These are phyloP conservation scores for Blastomyces percursus DNA, from an alignment of 2,329 filamentous ascomycete species.

Conservation along the genomic window DNA sequence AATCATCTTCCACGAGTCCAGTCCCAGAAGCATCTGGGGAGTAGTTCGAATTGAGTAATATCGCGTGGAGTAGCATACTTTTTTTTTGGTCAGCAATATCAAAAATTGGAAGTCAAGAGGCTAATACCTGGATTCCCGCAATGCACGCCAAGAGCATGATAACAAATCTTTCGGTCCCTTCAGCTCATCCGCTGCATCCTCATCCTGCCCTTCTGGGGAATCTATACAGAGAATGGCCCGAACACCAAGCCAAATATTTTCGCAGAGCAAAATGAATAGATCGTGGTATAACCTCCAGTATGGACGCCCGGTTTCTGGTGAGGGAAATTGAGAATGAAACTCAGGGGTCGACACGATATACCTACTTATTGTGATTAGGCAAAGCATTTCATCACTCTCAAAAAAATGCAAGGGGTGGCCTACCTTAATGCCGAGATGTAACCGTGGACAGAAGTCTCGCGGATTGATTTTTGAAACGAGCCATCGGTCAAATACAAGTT, in stretches of 20 bases:
- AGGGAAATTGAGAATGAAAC: conserved; percentile 28
- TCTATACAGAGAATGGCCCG: conserved; percentile 76
- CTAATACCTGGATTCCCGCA: conserved; percentile 80
- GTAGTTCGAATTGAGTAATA: conserved; percentile 46
- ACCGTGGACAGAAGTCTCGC: conserved; percentile 57
- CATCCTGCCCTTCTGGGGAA: conserved; percentile 72
- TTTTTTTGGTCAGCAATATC: conserved; percentile 12
- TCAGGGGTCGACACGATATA: conserved; percentile 40
- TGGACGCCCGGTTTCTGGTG: conserved; percentile 10
- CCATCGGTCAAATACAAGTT: conserved; percentile 53
- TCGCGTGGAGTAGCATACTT: conserved; percentile 59
- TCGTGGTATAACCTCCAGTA: conserved; percentile 26
- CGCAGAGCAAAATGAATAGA: conserved; percentile 50
- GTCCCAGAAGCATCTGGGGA: conserved; percentile 32
- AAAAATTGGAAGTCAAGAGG: conserved; percentile 4
- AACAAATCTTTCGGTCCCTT: conserved; percentile 73
- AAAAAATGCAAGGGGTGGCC: conserved; percentile 10
- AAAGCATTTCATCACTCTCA: conserved; percentile 3
- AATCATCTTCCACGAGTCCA: conserved; percentile 45
- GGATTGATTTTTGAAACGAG: conserved; percentile 56
- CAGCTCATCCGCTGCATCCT: conserved; percentile 57
- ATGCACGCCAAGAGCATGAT: conserved; percentile 86
- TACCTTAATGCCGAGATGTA: conserved; percentile 57
- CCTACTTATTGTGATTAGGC: conserved; percentile 19
- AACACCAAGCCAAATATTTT: conserved; percentile 66